These are phyloP conservation scores for Haberlea rhodopensis DNA, from an alignment of 257 asterid species.

Conservation along the genomic window DNA sequence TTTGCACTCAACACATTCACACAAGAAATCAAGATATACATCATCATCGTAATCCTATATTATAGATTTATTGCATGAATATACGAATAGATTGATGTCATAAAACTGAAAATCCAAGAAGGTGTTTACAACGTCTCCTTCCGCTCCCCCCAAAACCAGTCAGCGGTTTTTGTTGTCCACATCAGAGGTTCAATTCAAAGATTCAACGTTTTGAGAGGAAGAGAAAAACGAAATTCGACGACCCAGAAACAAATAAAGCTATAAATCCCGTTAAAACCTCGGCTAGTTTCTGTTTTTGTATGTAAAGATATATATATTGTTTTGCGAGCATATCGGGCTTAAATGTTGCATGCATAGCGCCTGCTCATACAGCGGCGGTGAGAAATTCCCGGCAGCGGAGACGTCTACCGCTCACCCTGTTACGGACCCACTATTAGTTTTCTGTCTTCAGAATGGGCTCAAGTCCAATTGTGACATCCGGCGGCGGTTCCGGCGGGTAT, in stretches of 20 bases:
- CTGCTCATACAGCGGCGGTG: background rate
- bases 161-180: background rate
- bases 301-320: background rate
- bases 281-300: background rate
- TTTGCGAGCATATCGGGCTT: background rate
- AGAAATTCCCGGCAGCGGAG: background rate
- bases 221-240: background rate
- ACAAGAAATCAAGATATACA: background rate
- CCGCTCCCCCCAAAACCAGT: background rate
- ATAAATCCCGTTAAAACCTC: background rate
- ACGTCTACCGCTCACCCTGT: background rate
- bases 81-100: background rate
- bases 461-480: slow-evolving; percentile 24
- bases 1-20: background rate
- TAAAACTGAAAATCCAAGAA: background rate
- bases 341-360: background rate
- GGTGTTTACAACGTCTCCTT: background rate
- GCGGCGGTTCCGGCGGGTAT: slow-evolving; percentile 31
- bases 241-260: background rate
- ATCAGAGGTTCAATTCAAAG: background rate
- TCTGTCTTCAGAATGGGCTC: slow-evolving; percentile 33
- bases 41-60: no score
- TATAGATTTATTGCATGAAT: background rate
- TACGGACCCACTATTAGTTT: background rate
- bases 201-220: no score